Conservation (phyloP, 2,329 filamentous ascomycete genomes). For the Sphaerulina populicola region DNA sequence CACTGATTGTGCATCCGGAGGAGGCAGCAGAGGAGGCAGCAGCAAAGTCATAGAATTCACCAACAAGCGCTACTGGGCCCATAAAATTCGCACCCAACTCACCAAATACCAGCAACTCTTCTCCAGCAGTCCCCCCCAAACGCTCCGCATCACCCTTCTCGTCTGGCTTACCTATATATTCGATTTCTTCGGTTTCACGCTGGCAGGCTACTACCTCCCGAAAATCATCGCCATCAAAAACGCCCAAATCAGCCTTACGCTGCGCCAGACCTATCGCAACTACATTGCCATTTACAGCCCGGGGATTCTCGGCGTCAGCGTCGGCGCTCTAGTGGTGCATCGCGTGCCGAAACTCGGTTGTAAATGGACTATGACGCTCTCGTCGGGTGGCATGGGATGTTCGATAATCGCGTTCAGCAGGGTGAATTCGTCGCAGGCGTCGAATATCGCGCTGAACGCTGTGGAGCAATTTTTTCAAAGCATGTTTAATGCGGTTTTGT, state of each 20-base stretch:
- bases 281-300: constrained; percentile 50
- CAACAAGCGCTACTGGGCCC: constrained; percentile 11
- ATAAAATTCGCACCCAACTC: constrained; percentile 37
- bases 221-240: constrained; percentile 48
- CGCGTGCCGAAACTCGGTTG: constrained; percentile 38
- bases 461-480: constrained; percentile 48
- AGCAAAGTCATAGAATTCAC: constrained; percentile 3
- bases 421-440: constrained; percentile 40
- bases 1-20: constrained; percentile 1
- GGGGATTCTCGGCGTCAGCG: constrained; percentile 45
- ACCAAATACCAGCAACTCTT: constrained; percentile 42
- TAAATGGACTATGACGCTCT: constrained; percentile 41
- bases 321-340: constrained; percentile 46
- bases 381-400: constrained; percentile 37
- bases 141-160: constrained; percentile 41
- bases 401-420: constrained; percentile 41
- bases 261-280: constrained; percentile 44
- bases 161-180: constrained; percentile 47
- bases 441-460: constrained; percentile 44
- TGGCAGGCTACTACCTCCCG: constrained; percentile 44
- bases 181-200: constrained; percentile 45
- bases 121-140: too few species aligned
- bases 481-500: constrained; percentile 47
- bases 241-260: constrained; percentile 37
- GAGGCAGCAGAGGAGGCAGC: too few species aligned